Evolutionary conservation across 768 basidiomycete genomes (phyloP).

Genomic region (Boletus rufocinnamomeus): DNA sequence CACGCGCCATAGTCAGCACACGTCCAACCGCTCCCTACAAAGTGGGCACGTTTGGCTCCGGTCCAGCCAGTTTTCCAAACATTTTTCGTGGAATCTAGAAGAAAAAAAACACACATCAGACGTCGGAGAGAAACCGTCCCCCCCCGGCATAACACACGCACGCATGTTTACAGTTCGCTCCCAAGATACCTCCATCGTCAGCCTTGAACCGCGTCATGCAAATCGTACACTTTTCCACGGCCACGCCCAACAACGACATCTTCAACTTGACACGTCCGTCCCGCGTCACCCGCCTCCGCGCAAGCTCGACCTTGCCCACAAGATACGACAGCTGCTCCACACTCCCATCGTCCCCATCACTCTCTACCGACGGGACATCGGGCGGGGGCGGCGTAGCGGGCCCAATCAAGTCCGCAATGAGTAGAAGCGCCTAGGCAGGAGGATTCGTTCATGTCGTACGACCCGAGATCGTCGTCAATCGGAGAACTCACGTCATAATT

Average conservation of each 20-base stretch:
- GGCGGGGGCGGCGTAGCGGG: slow-evolving; percentile 40
- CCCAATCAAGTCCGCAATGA: slow-evolving; percentile 63
- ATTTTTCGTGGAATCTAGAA: slow-evolving; percentile 58
- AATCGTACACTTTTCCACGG: slow-evolving; percentile 71
- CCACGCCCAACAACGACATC: slow-evolving; percentile 58
- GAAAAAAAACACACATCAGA: background rate
- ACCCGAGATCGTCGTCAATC: slow-evolving; percentile 24
- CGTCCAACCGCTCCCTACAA: slow-evolving; percentile 52
- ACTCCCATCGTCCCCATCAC: background rate
- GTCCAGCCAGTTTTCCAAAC: slow-evolving; percentile 63
- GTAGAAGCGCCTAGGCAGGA: slow-evolving; percentile 52
- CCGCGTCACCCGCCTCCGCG: slow-evolving; percentile 56
- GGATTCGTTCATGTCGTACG: slow-evolving; percentile 24
- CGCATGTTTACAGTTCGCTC: slow-evolving; percentile 61
- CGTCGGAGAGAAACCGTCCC: background rate
- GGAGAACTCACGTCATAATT: slow-evolving; percentile 65
- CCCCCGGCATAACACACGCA: slow-evolving; percentile 27
- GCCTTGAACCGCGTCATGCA: slow-evolving; percentile 71
- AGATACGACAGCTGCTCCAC: slow-evolving; percentile 27
- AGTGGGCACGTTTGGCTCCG: slow-evolving; percentile 64
- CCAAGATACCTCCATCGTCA: slow-evolving; percentile 56
- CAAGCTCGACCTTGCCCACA: slow-evolving; percentile 52
- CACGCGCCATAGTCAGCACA: slow-evolving; percentile 17
- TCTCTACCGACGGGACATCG: slow-evolving; percentile 6
- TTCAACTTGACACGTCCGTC: slow-evolving; percentile 75